Evolutionary conservation across 225 moss, liverwort and hornwort genomes (phyloP).

Genomic region (Pleurozium schreberi): DNA sequence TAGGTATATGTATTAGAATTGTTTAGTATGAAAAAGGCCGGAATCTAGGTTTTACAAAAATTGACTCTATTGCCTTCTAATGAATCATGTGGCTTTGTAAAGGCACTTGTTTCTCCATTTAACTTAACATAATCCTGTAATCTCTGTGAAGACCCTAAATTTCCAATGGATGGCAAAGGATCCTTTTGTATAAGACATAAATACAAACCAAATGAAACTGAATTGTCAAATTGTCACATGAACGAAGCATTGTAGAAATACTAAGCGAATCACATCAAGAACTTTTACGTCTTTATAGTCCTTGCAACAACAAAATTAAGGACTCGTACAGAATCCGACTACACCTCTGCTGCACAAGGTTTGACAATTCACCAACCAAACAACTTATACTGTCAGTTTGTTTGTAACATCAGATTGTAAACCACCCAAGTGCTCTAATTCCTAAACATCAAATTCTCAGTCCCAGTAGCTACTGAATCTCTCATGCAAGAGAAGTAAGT

Average conservation of each 20-base stretch:
- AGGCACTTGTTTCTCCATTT: accelerated
- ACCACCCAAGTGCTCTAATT: not conserved
- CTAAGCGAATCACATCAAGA: not conserved
- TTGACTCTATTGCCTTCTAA: accelerated
- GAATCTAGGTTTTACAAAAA: not conserved
- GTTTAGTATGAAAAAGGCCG: no score
- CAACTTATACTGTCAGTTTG: not conserved
- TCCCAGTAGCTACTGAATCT: not conserved
- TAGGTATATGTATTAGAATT: no score
- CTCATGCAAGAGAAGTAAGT: not conserved
- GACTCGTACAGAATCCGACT: not conserved
- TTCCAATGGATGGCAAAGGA: no score
- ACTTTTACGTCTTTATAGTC: not conserved
- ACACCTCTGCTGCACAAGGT: not conserved
- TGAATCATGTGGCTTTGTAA: not conserved
- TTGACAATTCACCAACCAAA: not conserved
- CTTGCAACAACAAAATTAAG: not conserved
- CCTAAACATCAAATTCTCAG: not conserved
- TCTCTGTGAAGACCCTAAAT: no score
- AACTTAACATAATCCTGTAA: no score
- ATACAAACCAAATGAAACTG: no score
- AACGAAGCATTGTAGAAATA: not conserved
- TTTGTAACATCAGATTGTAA: not conserved
- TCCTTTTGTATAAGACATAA: no score
- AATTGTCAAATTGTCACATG: not conserved